Conservation (phyloP, 2,329 filamentous ascomycete species). For the Rhynchosporium agropyri region DNA sequence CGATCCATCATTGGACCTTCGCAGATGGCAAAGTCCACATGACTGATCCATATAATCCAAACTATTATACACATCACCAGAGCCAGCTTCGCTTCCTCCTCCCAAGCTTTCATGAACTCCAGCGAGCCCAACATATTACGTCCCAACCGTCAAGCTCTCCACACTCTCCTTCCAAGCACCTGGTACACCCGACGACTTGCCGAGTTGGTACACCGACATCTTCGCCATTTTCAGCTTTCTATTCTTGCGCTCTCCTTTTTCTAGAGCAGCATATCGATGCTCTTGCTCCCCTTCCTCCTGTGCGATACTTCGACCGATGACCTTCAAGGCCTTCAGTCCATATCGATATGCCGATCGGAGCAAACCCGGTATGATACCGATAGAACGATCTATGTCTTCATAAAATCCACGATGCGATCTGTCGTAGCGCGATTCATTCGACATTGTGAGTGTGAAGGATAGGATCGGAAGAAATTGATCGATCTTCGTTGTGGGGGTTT, state of each 20-base stretch:
- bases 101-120: neutral
- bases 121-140: neutral
- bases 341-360: neutral
- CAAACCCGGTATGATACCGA: neutral
- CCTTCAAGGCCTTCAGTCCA: neutral
- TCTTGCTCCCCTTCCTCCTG: too few relatives aligned
- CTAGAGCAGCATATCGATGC: too few relatives aligned
- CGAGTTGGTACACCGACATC: neutral
- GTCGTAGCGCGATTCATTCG: neutral
- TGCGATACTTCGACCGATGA: neutral
- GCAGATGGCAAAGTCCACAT: too few relatives aligned
- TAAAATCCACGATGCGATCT: too few relatives aligned
- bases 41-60: too few relatives aligned
- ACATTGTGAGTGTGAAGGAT: neutral
- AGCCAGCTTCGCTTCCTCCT: too few relatives aligned
- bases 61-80: neutral
- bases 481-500: too few relatives aligned
- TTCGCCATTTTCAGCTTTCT: neutral
- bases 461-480: neutral
- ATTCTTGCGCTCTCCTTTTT: too few relatives aligned
- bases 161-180: neutral
- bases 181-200: neutral
- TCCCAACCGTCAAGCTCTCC: neutral
- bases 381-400: neutral
- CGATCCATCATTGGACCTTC: too few relatives aligned